phyloP scores from a whole-genome alignment of 192 early-diverging fungal species.

The Endogone sp. region DNA sequence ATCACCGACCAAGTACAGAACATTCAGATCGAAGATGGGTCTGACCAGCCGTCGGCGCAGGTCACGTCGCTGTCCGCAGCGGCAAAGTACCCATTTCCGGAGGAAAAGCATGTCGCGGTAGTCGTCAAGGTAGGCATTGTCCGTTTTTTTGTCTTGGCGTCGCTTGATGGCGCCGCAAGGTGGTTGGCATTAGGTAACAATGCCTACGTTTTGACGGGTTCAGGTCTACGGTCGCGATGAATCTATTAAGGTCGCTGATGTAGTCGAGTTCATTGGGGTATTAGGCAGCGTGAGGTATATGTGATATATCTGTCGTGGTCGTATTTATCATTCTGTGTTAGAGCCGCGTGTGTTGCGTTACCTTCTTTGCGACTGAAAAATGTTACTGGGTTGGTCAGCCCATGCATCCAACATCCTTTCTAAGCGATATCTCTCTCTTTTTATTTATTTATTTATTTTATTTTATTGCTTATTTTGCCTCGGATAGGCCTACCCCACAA shows the following conservation, averaged over 20 bases:
- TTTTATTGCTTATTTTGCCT: too few species aligned
- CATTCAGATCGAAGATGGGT: not conserved
- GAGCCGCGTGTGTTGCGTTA: too few species aligned
- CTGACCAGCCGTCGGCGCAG: not conserved
- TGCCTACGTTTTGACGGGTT: too few species aligned
- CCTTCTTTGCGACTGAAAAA: too few species aligned
- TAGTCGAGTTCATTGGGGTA: constrained; percentile 68
- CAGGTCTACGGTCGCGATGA: constrained; percentile 46
- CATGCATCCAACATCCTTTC: too few species aligned
- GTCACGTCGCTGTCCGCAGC: constrained; percentile 4
- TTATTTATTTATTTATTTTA: too few species aligned
- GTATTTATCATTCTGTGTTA: too few species aligned
- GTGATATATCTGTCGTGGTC: too few species aligned
- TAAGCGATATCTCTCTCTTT: too few species aligned
- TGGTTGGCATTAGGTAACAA: too few species aligned
- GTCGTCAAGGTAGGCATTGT: constrained; percentile 50
- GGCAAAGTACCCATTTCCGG: constrained; percentile 58
- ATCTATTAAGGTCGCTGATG: constrained; percentile 48
- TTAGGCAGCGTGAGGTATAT: constrained; percentile 20
- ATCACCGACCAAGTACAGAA: not conserved
- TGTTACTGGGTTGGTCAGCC: too few species aligned
- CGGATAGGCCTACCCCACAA: constrained; percentile 11
- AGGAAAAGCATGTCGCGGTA: constrained; percentile 48
- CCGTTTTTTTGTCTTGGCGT: not conserved
- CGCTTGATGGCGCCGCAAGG: too few species aligned